Evolutionary conservation across 2,329 filamentous ascomycete species (phyloP), one percentile per base, ranked within the genome.

Genomic region (Fusarium kyushuense): DNA sequence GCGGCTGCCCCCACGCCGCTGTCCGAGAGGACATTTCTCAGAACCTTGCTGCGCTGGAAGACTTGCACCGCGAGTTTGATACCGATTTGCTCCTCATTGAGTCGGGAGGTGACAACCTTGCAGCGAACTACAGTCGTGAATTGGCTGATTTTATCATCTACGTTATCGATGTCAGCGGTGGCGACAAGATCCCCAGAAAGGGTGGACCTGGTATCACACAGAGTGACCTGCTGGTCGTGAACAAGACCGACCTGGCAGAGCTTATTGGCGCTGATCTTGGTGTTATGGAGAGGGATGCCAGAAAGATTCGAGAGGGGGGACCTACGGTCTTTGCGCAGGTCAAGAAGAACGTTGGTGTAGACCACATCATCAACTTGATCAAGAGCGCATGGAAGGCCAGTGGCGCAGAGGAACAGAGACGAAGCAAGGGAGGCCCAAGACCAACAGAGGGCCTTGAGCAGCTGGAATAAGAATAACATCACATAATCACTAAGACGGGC

Each of bases 101-200:
- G 82, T 94, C 90, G 19, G 96, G 96, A 43, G 96, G 96, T 59
- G 96, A 99, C 79, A 99, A 99, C 79, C 87, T 99, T 1, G 96
- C 96, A 0, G 96, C 96, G 6, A 99, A 99, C 84, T 99, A 99
- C 85, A 92, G 89, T 56, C 87, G 96, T 59, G 96, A 99, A 81
- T 84, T 99, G 70, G 96, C 96, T 3, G 96, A 99, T 79, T 99
- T 92, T 79, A 99, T 99, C 80, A 91, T 99, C 81, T 99, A 99
- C 79, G 96, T 99, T 30, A 98, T 99, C 73, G 96, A 99, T 80
- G 96, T 99, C 19, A 92, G 90, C 57, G 96, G 96, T 23, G 96
- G 96, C 14, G 96, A 99, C 80, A 99, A 99, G 86, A 91, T 99
- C 51, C 96, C 96, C 0, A 83, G 96, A 29, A 99, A 99, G 83